Evolutionary conservation across 345 rosid genomes (phyloP), one percentile per base, ranked within the genome.

Genomic region (Linum tenue): DNA sequence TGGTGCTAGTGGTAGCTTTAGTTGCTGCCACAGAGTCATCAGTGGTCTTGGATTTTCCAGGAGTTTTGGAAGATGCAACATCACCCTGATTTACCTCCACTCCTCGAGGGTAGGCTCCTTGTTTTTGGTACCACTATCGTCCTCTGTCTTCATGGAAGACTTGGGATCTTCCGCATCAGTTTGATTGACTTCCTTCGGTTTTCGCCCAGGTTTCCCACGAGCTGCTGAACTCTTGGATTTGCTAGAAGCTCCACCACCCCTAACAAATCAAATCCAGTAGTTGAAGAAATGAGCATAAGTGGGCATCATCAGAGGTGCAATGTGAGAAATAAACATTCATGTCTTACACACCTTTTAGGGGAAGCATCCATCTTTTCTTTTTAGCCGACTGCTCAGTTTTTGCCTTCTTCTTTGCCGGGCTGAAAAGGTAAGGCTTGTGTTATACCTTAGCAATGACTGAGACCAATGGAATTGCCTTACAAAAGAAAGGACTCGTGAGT

Each of bases 341-440:
- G 22, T 57, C 79, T 22, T 22, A 69, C 74, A 22, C 31, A 95
- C 99, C 73, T 86, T 70, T 80, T 86, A 2, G 67, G 71, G 8
- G 85, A 74, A 63, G 70, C 64, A 38, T 82, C 86, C 60, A 37
- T 63, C 82, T 86, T 86, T 39, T 70, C 69, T 72, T 80, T 78
- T 81, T 83, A 2, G 65, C 36, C 11, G 81, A 67, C 56, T 51
- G 79, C 37, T 75, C 81, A 31, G 77, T 70, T 80, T 83, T 89
- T 14, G 74, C 73, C 70, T 76, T 83, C 84, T 94, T 91, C 77
- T 72, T 87, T 70, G 39, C 79, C 17, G 90, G 92, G 71, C 99
- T 95, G 82, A 38, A 17, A 22, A 51, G 15, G 39, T 60, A 61
- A 5, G 51, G 31, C 31, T 40, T 4, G 7, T 5, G 39, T 2